A percentile compares a stretch with the other conserved stretches of the same genome.
Evolutionary conservation across 2,329 filamentous ascomycete genomes (phyloP).

Genomic region (Macrophomina tecta): DNA sequence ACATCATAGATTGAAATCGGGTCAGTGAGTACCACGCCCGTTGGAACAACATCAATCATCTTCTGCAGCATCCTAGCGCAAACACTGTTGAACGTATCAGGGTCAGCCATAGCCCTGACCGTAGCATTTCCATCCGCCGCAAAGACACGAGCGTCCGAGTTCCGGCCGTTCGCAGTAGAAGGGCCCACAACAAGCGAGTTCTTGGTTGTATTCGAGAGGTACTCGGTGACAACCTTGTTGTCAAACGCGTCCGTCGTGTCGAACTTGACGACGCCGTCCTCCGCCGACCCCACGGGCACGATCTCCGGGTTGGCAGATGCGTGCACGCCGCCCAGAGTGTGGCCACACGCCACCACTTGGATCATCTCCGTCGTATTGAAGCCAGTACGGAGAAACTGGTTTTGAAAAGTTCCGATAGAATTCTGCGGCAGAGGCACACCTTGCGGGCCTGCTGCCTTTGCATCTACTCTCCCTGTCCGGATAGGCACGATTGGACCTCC

Average conservation of each 20-base stretch:
- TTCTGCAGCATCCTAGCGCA: conserved; percentile 62
- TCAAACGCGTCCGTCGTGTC: conserved; percentile 61
- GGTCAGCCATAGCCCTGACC: conserved; percentile 55
- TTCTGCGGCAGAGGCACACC: conserved; percentile 68
- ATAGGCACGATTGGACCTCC: conserved; percentile 63
- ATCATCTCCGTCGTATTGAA: conserved; percentile 66
- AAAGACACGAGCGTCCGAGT: conserved; percentile 64
- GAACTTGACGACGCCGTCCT: conserved; percentile 54
- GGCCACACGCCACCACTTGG: conserved; percentile 65
- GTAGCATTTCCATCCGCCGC: conserved; percentile 63
- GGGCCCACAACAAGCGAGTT: conserved; percentile 63
- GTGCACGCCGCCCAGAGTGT: conserved; percentile 67
- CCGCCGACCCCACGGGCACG: conserved; percentile 52
- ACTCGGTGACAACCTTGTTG: conserved; percentile 64
- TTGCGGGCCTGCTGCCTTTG: conserved; percentile 51
- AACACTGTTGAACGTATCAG: conserved; percentile 52
- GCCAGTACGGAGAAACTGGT: conserved; percentile 65
- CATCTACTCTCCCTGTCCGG: conserved; percentile 62
- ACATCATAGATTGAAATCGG: conserved; percentile 63
- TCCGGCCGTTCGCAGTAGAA: conserved; percentile 51
- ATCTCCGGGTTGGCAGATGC: conserved; percentile 60
- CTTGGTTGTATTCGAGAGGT: conserved; percentile 59
- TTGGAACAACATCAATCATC: conserved; percentile 67
- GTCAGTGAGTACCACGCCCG: conserved; percentile 57
- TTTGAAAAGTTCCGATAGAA: conserved; percentile 56